Base-by-base conservation (phyloP, 1,284 basidiomycete species). In the Ganoderma sinense region DNA sequence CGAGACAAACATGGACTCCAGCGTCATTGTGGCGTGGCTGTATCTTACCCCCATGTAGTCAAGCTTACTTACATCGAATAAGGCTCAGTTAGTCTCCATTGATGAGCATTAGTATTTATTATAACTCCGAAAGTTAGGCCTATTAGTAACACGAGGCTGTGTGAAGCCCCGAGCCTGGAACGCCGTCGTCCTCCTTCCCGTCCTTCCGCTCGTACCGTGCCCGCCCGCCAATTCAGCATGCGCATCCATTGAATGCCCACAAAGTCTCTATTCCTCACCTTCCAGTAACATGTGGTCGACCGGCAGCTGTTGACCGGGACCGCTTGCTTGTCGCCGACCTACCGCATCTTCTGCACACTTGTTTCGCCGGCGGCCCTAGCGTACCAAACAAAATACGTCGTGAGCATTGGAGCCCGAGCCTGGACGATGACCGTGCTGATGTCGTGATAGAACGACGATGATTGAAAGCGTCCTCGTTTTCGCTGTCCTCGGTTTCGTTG, bases 1-100 rank as follows among this genome's bases (percentile, higher is more conserved):
- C 65, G 65, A 66, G 71, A 72, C 36, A 69, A 64, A 65, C 71
- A 68, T 66, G 68, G 66, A 65, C 60, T 31, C 65, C 63, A 41
- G 68, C 72, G 70, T 73, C 72, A 71, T 71, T 67, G 72, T 71
- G 68, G 68, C 67, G 70, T 69, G 26, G 59, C 59, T 29, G 29
- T 31, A 31, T 61, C 23, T 41, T 23, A 41, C 7, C 56, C 58
- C 7, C 51, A 36, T 62, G 39, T 55, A 41, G 36, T 66, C 10
- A 14, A 40, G 20, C 5, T 39, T 31, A 48, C n/a, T 60, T 48
- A 61, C 45, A n/a, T 4, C n/a, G 20, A 43, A 31, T 33, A n/a
- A 13, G 23, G 6, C 4, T 26, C 56, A 65, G 58, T 40, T 8
- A 29, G 4, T 26, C 6, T 23, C 18, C 18, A 11, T 48, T 45